Conservation (phyloP, 371 early-diverging fungal genomes). For the Basidiobolus heterosporus region DNA sequence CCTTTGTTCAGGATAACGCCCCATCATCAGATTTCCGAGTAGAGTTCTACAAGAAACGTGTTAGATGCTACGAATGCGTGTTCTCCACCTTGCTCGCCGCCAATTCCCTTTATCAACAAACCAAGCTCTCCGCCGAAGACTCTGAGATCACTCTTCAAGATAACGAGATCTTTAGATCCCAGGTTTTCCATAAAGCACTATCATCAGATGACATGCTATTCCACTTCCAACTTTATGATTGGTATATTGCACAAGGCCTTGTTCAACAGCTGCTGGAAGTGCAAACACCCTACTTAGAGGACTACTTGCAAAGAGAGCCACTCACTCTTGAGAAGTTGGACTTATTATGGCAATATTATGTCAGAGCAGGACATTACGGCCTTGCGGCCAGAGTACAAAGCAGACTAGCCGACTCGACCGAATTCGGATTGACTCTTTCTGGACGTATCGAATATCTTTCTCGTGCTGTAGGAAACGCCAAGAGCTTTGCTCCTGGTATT, state of each 20-base stretch:
- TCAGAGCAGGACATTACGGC: slow-evolving; percentile 34
- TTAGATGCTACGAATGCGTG: too few relatives aligned
- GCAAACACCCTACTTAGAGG: slow-evolving; percentile 31
- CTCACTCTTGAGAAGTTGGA: slow-evolving; percentile 29
- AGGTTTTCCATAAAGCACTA: slow-evolving; percentile 22
- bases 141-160: neutral
- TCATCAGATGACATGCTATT: slow-evolving; percentile 36
- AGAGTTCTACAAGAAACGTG: slow-evolving; percentile 6
- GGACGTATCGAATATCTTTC: slow-evolving; percentile 50
- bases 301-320: slow-evolving; percentile 24
- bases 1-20: neutral
- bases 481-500: slow-evolving; percentile 25
- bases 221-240: slow-evolving; percentile 49
- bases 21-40: slow-evolving; percentile 6
- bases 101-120: too few relatives aligned
- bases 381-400: slow-evolving; percentile 48
- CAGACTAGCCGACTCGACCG: slow-evolving; percentile 31
- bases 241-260: slow-evolving; percentile 27
- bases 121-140: too few relatives aligned
- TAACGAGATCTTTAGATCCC: slow-evolving; percentile 2
- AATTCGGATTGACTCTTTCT: slow-evolving; percentile 22
- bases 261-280: slow-evolving; percentile 3
- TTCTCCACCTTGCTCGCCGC: too few relatives aligned
- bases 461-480: slow-evolving; percentile 49
- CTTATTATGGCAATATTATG: slow-evolving; percentile 61